Conservation (phyloP, 345 rosid species). For the Raphanus raphanistrum region DNA sequence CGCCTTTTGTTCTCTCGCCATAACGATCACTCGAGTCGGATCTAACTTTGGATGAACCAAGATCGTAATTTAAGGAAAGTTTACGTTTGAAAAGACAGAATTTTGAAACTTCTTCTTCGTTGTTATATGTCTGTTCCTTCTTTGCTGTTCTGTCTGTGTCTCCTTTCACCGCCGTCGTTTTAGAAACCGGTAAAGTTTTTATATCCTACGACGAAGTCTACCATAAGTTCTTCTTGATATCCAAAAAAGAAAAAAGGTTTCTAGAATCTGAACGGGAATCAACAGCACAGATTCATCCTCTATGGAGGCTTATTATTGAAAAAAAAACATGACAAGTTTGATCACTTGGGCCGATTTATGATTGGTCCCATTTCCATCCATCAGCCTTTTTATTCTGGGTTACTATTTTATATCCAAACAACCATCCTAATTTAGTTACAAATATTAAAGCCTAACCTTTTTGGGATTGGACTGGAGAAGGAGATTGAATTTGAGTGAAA, state of each 20-base stretch:
- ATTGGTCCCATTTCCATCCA: not conserved
- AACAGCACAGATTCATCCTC: too few relatives aligned
- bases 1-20: constrained; percentile 24
- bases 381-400: too few relatives aligned
- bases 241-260: too few relatives aligned
- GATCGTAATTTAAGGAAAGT: constrained; percentile 37
- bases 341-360: not conserved
- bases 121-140: not conserved
- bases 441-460: not conserved
- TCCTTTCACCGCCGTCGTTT: constrained; percentile 35
- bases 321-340: not conserved
- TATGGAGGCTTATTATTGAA: too few relatives aligned
- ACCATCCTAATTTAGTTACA: not conserved
- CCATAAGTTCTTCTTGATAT: not conserved
- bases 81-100: constrained; percentile 18
- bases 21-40: not conserved
- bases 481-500: not conserved
- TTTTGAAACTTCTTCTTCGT: constrained; percentile 31
- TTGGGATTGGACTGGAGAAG: not conserved
- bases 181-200: constrained; percentile 12
- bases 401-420: too few relatives aligned
- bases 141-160: not conserved
- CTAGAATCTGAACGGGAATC: too few relatives aligned
- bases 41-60: not conserved
- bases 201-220: constrained; percentile 12